phyloP scores from a whole-genome alignment of 257 asterid species.

The Nemophila menziesii region DNA sequence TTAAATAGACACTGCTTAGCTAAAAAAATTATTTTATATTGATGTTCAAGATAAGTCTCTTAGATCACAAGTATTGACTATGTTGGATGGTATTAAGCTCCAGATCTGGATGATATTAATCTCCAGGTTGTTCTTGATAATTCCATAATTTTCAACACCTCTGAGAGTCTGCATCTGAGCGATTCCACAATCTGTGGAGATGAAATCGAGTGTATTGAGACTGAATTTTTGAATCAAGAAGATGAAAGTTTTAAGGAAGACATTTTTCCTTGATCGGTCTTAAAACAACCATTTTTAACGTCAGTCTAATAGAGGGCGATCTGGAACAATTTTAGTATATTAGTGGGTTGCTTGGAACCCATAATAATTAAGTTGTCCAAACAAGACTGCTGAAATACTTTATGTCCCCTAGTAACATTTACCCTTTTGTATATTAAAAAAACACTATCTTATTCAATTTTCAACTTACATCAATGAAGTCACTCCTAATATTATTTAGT shows the following conservation, averaged over 20 bases:
- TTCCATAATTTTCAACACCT: slow-evolving; percentile 32
- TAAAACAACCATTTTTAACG: no score
- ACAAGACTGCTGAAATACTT: no score
- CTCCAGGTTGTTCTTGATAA: slow-evolving; percentile 64
- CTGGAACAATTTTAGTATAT: no score
- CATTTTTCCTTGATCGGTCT: slow-evolving; percentile 60
- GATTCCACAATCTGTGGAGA: slow-evolving; percentile 51
- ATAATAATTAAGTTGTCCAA: no score
- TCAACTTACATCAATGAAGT: no score
- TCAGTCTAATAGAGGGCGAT: no score
- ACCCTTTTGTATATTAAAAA: no score
- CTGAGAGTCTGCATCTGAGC: slow-evolving; percentile 29
- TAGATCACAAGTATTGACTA: slow-evolving; percentile 34
- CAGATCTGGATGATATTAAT: no score
- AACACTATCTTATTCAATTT: no score
- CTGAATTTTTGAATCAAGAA: slow-evolving; percentile 47
- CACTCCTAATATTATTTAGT: no score
- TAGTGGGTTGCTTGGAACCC: no score
- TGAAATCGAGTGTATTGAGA: slow-evolving; percentile 70
- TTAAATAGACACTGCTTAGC: slow-evolving; percentile 53
- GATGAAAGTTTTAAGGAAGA: slow-evolving; percentile 53
- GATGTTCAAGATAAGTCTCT: slow-evolving; percentile 40
- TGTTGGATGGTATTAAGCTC: slow-evolving; percentile 52
- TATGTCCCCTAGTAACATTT: no score
- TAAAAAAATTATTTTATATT: slow-evolving; percentile 16